A percentile compares a stretch with the other conserved stretches of the same genome.
Conservation (phyloP, 2,329 filamentous ascomycete genomes). For the Stromatinia cepivora region DNA sequence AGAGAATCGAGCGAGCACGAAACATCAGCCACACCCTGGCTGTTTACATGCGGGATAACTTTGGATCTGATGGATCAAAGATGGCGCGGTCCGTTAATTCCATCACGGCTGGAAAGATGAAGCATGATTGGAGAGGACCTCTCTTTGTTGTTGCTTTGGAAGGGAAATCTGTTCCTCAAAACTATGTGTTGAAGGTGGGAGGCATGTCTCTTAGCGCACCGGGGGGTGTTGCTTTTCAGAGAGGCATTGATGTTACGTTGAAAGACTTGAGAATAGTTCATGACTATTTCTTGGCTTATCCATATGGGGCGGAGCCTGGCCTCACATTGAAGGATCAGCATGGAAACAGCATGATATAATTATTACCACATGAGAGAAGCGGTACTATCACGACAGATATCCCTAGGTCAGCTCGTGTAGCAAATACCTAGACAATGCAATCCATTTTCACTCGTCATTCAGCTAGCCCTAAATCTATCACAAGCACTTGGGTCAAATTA, state of each 20-base stretch:
- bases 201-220: not conserved
- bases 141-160: not conserved
- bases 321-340: not conserved
- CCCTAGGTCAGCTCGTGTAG: too few relatives aligned
- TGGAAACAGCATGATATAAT: not conserved
- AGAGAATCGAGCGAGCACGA: not conserved
- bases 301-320: not conserved
- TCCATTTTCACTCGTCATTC: not conserved
- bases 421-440: not conserved
- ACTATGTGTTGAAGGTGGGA: not conserved
- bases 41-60: not conserved
- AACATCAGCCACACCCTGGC: not conserved
- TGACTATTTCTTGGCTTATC: slow-evolving; percentile 16
- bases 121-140: not conserved
- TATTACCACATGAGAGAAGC: not conserved
- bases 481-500: too few relatives aligned
- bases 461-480: too few relatives aligned
- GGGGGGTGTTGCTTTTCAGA: not conserved
- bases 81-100: slow-evolving; percentile 6
- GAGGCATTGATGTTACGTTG: not conserved
- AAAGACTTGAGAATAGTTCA: slow-evolving; percentile 11
- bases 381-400: not conserved
- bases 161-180: not conserved
- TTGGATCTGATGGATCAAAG: slow-evolving; percentile 11
- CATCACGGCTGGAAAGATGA: not conserved